Evolutionary conservation across 2,329 filamentous ascomycete genomes (phyloP).

Genomic region (Penicillium olsonii): DNA sequence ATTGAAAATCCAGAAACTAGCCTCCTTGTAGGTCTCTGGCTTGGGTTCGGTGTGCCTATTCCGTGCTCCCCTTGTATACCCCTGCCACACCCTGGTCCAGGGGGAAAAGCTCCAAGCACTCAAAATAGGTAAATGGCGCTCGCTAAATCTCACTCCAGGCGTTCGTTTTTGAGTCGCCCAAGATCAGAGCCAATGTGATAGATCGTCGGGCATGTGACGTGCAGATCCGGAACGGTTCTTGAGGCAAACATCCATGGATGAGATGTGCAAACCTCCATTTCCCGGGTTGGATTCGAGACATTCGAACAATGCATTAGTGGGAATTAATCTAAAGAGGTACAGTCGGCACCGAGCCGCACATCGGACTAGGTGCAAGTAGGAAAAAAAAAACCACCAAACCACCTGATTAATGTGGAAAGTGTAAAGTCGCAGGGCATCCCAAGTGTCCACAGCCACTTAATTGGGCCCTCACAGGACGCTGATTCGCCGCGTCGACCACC

Average conservation of each 20-base stretch:
- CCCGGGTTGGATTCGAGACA: too few relatives aligned
- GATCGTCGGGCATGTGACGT: constrained; percentile 15
- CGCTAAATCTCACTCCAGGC: not conserved
- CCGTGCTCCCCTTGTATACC: not conserved
- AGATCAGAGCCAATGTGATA: constrained; percentile 16
- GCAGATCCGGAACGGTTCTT: constrained; percentile 9
- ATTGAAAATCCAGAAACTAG: not conserved
- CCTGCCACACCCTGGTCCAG: not conserved
- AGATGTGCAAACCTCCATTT: not conserved
- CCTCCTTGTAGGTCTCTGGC: not conserved
- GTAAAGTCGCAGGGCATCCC: not conserved
- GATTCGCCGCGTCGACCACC: constrained; percentile 8
- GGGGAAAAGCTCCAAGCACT: not conserved
- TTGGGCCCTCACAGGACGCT: not conserved
- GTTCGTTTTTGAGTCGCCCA: constrained; percentile 2
- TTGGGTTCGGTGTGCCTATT: not conserved
- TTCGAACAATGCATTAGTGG: too few relatives aligned
- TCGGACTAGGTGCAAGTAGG: not conserved
- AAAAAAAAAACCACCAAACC: not conserved
- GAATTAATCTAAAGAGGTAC: not conserved
- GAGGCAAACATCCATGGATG: not conserved
- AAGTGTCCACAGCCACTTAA: not conserved
- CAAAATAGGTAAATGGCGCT: not conserved
- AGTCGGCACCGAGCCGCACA: not conserved
- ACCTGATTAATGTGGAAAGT: not conserved